Conservation (phyloP, 305 asterid genomes). For the Stenogyne calaminthoides region DNA sequence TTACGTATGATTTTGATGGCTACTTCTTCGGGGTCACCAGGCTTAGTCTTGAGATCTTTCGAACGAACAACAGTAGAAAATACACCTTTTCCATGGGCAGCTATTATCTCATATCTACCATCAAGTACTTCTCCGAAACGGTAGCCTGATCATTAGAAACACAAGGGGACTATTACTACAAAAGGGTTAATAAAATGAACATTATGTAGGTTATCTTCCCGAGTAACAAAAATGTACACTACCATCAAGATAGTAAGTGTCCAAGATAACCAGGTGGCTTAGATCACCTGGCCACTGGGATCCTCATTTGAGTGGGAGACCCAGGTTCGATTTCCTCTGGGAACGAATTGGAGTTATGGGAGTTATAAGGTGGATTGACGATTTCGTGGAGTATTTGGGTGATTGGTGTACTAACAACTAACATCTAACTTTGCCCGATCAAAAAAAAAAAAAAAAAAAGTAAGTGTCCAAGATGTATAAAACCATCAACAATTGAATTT, state of each 20-base stretch:
- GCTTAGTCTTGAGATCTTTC: constrained; percentile 85
- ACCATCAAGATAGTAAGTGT: background rate
- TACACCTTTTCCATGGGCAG: constrained; percentile 99
- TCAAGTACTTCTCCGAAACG: constrained; percentile 97
- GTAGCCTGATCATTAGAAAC: constrained; percentile 55
- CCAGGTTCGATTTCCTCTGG: too few relatives aligned
- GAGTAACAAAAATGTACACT: background rate
- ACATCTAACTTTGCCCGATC: too few relatives aligned
- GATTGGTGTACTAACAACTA: too few relatives aligned
- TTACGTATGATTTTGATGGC: constrained; percentile 96
- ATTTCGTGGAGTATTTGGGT: too few relatives aligned
- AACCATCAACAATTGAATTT: constrained; percentile 7
- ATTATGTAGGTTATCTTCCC: background rate
- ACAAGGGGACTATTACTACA: constrained; percentile 12
- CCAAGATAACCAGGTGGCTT: too few relatives aligned
- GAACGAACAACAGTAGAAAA: constrained; percentile 98
- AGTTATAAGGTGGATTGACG: too few relatives aligned
- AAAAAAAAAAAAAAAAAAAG: too few relatives aligned
- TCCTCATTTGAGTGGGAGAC: too few relatives aligned
- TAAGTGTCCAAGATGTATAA: background rate
- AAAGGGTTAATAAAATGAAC: background rate
- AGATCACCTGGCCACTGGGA: too few relatives aligned
- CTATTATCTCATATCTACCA: constrained; percentile 89
- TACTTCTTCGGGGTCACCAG: constrained; percentile 83
- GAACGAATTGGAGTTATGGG: too few relatives aligned